A percentile compares a stretch with the other conserved stretches of the same genome.
Conservation (phyloP, 2,329 filamentous ascomycete genomes). For the Exophiala bonariae region DNA sequence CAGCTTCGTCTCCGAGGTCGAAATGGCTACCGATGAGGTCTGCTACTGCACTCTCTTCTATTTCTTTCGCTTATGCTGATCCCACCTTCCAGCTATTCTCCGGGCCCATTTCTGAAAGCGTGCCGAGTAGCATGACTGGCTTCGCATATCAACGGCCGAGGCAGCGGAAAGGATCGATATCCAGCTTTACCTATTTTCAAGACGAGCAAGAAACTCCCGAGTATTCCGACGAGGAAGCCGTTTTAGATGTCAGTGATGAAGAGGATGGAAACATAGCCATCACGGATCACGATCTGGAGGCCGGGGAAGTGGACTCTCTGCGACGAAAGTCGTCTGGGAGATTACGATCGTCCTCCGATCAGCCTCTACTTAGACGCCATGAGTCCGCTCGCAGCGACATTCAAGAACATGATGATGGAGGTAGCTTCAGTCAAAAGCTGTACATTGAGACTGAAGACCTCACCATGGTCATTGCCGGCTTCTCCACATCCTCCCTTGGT, state of each 20-base stretch:
- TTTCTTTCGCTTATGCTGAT: conserved; percentile 4
- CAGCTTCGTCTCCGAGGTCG: conserved; percentile 91
- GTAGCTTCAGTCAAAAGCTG: conserved; percentile 79
- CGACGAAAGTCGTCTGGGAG: conserved; percentile 37
- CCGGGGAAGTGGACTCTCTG: conserved; percentile 34
- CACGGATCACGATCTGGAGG: conserved; percentile 40
- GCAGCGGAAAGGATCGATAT: conserved; percentile 67
- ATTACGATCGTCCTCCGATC: conserved; percentile 48
- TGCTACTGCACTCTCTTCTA: conserved; percentile 22
- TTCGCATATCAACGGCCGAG: conserved; percentile 82
- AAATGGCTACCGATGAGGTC: conserved; percentile 97
- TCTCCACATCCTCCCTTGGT: conserved; percentile 72
- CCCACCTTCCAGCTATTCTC: conserved; percentile 67
- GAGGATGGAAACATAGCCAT: conserved; percentile 43
- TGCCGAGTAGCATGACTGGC: conserved; percentile 90
- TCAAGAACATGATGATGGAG: conserved; percentile 60
- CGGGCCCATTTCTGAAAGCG: conserved; percentile 88
- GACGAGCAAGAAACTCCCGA: conserved; percentile 64
- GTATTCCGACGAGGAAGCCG: conserved; percentile 49
- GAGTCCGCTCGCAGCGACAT: conserved; percentile 69
- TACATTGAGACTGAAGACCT: conserved; percentile 93
- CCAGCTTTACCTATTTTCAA: conserved; percentile 86
- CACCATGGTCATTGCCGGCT: conserved; percentile 90
- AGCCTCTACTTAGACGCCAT: conserved; percentile 68
- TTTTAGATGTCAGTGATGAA: conserved; percentile 45